Percentiles rank a stretch among this genome's conserved stretches.
phyloP scores from a whole-genome alignment of 2,329 filamentous ascomycete species.

The Ophiocordyceps sinensis region DNA sequence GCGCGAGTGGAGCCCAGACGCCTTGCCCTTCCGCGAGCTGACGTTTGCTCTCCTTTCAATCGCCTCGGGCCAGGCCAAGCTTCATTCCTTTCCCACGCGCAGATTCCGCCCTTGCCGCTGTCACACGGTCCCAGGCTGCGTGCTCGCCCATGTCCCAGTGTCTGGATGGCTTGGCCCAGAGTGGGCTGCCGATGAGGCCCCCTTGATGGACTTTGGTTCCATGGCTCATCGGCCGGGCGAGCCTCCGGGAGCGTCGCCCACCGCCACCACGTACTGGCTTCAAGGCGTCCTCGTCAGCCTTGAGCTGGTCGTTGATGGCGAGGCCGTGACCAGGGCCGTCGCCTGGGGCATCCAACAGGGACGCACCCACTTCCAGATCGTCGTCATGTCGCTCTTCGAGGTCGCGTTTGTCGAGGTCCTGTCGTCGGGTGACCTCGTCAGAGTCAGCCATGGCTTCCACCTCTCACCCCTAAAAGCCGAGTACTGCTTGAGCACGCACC shows the following conservation, averaged over 20 bases:
- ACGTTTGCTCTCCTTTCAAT: constrained; percentile 6
- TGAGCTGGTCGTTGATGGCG: constrained; percentile 3
- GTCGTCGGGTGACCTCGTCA: constrained; percentile 1
- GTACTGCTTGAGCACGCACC: constrained; percentile 6
- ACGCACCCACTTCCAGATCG: constrained; percentile 6
- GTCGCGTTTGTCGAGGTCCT: constrained; percentile 8
- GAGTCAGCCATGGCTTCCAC: constrained; percentile 2
- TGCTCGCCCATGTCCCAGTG: background rate
- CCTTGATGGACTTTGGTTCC: constrained; percentile 2
- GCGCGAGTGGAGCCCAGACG: constrained; percentile 6
- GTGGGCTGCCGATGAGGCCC: background rate
- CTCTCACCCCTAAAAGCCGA: constrained; percentile 6
- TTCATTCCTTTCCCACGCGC: background rate
- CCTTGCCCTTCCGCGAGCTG: constrained; percentile 8
- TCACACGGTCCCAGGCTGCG: background rate
- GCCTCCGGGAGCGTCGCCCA: constrained; percentile 2
- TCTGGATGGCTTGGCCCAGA: background rate
- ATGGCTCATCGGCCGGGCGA: constrained; percentile 3
- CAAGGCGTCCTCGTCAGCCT: constrained; percentile 5
- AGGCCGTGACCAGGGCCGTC: constrained; percentile 5
- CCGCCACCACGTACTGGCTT: constrained; percentile 6
- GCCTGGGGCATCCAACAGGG: constrained; percentile 7
- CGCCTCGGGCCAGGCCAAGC: constrained; percentile 2
- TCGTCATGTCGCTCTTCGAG: constrained; percentile 8
- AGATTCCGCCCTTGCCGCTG: background rate